A percentile compares a stretch with the other conserved stretches of the same genome.
These are phyloP conservation scores for Aphelidium insulamus DNA, from an alignment of 371 early-diverging fungal genomes.

Conservation along the genomic window DNA sequence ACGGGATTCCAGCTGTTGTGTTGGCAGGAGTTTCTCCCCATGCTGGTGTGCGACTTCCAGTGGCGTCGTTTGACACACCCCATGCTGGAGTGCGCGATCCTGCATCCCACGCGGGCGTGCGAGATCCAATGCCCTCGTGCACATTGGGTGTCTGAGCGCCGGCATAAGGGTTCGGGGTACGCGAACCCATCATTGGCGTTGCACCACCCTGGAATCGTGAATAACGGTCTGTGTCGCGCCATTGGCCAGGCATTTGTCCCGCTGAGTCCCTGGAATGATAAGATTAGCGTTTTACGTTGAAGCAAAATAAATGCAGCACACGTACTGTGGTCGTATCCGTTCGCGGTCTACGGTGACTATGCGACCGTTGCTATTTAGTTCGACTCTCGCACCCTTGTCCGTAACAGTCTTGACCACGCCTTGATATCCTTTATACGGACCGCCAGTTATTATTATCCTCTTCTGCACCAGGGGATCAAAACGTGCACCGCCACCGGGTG, in stretches of 20 bases:
- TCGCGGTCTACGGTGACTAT: conserved; percentile 34
- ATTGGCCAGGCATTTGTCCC: too few species aligned
- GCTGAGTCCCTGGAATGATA: conserved; percentile 29
- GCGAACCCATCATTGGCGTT: conserved; percentile 31
- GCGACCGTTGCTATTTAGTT: conserved; percentile 75
- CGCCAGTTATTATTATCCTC: conserved; percentile 69
- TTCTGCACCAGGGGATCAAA: conserved; percentile 65
- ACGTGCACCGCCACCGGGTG: conserved; percentile 29
- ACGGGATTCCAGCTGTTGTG: too few species aligned
- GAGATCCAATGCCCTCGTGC: conserved; percentile 25
- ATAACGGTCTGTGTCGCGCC: too few species aligned
- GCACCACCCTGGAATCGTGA: too few species aligned
- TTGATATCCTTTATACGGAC: conserved; percentile 90
- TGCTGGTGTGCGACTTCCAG: conserved; percentile 20
- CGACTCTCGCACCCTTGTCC: conserved; percentile 58
- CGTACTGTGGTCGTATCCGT: conserved; percentile 1
- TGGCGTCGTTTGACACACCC: conserved; percentile 9
- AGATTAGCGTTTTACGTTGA: conserved; percentile 41
- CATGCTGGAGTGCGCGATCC: conserved; percentile 34
- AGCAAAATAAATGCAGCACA: neutral
- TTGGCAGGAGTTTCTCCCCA: conserved; percentile 11
- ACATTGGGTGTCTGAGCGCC: conserved; percentile 26
- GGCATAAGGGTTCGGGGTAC: conserved; percentile 39
- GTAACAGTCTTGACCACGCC: conserved; percentile 87
- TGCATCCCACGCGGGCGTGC: conserved; percentile 55